Evolutionary conservation across 805 yeast genomes (phyloP), one percentile per base, ranked within the genome.

Genomic region (Saccharomycopsis sp.): DNA sequence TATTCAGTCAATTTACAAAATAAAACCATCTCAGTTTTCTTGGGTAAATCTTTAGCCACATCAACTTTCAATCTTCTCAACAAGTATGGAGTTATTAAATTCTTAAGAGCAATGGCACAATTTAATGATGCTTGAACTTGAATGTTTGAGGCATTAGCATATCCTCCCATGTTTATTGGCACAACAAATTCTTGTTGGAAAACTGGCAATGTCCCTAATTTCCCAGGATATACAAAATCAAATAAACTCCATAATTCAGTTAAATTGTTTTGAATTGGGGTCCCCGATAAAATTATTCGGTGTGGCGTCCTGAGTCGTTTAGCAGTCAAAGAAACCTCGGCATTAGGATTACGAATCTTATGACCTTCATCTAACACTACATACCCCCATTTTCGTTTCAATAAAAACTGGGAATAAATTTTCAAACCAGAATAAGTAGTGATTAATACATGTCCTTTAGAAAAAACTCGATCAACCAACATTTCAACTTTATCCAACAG

Each of bases 151-250:
- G 98, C 97, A 65, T 90, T 93, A 1, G 98, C 96, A 63, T 93
- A 93, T 0, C 98, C 98, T n/a, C 98, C 98, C 59, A 85, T 72
- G 57, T 88, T 90, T 37, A 93, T 93, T 0, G 98, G 98, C 4
- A 81, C 70, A 2, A 95, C 83, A 60, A 93, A 93, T 59, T 93
- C 96, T 43, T 75, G 83, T 61, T 89, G 95, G 56, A 93, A 93
- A 0, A 93, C 90, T 0, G 98, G 98, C 20, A 93, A 66, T 0
- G 98, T 93, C 0, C 98, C 98, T 19, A 93, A 64, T 50, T 95
- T 68, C 0, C 98, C 98, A 0, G 98, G 98, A 56, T 83, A 89
- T 2, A 89, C 83, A 64, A 93, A 93, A 57, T 93, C 98, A 65
- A 93, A 90, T 38, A 93, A 64, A 43, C 95, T 84, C 98, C 98